Conservation (phyloP, 139 green algal species). For the Chlorella ohadii region DNA sequence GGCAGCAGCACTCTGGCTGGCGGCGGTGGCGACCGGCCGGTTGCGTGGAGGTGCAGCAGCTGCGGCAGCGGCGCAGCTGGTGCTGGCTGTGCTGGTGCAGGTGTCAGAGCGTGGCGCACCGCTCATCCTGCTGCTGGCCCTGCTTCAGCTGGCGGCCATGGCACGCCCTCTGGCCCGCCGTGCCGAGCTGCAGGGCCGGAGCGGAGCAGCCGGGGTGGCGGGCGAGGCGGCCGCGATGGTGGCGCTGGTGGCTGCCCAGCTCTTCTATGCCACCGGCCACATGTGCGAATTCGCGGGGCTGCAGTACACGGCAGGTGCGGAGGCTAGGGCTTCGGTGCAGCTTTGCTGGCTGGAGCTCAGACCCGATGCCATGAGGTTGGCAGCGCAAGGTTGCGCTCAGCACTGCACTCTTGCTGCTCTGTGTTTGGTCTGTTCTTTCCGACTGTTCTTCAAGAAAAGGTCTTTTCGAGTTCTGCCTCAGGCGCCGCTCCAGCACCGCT, state of each 20-base stretch:
- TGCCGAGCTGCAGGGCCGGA: not conserved
- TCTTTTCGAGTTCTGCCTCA: too few species aligned
- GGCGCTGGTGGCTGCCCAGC: constrained; percentile 40
- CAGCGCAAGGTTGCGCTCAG: too few species aligned
- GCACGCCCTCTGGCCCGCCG: constrained; percentile 31
- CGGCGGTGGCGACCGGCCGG: not conserved
- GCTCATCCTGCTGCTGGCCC: constrained; percentile 46
- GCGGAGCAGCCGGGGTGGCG: not conserved
- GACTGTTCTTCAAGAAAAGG: too few species aligned
- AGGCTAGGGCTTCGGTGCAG: not conserved
- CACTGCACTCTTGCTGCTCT: too few species aligned
- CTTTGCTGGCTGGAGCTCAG: not conserved
- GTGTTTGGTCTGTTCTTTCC: not conserved
- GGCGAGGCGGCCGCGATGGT: constrained; percentile 37
- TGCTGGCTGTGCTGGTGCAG: constrained; percentile 41
- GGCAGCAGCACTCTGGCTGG: not conserved
- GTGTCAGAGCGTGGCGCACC: constrained; percentile 55
- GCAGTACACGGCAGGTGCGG: constrained; percentile 76
- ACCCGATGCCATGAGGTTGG: too few species aligned
- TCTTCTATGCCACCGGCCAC: constrained; percentile 89
- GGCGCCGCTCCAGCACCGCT: too few species aligned
- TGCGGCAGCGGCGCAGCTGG: constrained; percentile 15
- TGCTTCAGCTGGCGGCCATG: constrained; percentile 23
- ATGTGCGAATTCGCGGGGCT: constrained; percentile 93
- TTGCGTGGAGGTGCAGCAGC: not conserved